Base-by-base conservation (phyloP, 2,329 filamentous ascomycete species). In the Scedosporium aurantiacum region DNA sequence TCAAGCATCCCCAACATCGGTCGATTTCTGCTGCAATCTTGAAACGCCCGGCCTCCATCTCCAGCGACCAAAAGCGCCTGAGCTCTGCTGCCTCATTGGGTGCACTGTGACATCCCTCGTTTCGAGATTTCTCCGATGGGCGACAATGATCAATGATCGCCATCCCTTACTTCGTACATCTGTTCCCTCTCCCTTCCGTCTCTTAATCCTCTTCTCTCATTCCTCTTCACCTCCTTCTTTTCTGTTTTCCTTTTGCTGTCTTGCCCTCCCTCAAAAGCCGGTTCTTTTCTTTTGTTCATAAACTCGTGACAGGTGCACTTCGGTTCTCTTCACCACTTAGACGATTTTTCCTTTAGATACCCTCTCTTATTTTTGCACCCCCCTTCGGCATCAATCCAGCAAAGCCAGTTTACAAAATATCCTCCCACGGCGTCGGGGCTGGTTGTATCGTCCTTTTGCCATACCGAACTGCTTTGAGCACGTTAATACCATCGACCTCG, bases 11-110 rank as follows among this genome's bases (percentile, higher is more conserved):
- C n/a, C n/a, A 37, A 41, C 58, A 43, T 55, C n/a, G 28, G 58
- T 25, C 58, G 32, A 61, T 55, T 66, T 66, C 68, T 71, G 68
- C 65, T 64, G 67, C 78, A 79, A 65, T 62, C 68, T 72, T 80
- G 78, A 80, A 80, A 80, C 78, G 66, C 64, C 62, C 60, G 67
- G 59, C 60, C 58, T 61, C 47, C 58, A 60, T 68, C 62, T 58
- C 64, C 63, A 63, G 47, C 28, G 58, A 58, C 58, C 18, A 18
- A 54, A 25, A 54, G 50, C 50, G 50, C 50, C 50, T 28, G 50
- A 27, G 54, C 57, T 57, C 60, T 52, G 58, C 60, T 60, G 58
- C 59, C 63, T 57, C 37, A 61, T 60, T 58, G 58, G 45, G 43
- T 58, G 60, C 62, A 66, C 65, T 68, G 65, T 68, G 66, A 69